These are phyloP conservation scores for Omphalotus olearius DNA, from an alignment of 1,284 basidiomycete species.

Conservation along the genomic window DNA sequence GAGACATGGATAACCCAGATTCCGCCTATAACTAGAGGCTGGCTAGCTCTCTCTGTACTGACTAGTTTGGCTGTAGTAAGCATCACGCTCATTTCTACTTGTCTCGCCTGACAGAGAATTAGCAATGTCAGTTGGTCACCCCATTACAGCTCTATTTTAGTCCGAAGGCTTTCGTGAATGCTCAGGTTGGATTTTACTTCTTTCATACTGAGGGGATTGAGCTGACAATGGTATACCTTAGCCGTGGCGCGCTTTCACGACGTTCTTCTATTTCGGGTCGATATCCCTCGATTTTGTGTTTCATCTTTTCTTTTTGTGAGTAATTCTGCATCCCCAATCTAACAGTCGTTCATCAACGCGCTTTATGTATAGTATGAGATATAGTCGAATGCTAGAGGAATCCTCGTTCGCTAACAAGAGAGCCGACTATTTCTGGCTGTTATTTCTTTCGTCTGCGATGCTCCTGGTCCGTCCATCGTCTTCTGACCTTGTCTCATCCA, in stretches of 20 bases:
- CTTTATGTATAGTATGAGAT: slow-evolving; percentile 72
- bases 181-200: slow-evolving; percentile 54
- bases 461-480: slow-evolving; percentile 60
- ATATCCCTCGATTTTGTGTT: slow-evolving; percentile 94
- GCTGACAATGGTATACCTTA: not conserved
- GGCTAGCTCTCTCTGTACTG: slow-evolving; percentile 74
- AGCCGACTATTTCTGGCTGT: slow-evolving; percentile 93
- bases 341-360: not conserved
- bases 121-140: slow-evolving; percentile 92
- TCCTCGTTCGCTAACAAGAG: slow-evolving; percentile 87
- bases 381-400: slow-evolving; percentile 94
- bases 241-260: slow-evolving; percentile 87
- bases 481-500: not conserved
- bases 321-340: not conserved
- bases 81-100: slow-evolving; percentile 26
- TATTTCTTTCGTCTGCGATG: slow-evolving; percentile 77
- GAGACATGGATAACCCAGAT: slow-evolving; percentile 86
- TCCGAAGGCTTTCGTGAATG: slow-evolving; percentile 78
- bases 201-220: not conserved
- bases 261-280: slow-evolving; percentile 94
- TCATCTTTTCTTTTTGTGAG: slow-evolving; percentile 97
- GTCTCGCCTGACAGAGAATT: not conserved
- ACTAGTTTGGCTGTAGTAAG: slow-evolving; percentile 80
- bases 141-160: slow-evolving; percentile 92
- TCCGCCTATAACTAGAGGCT: slow-evolving; percentile 83